Conservation (phyloP, 2,329 filamentous ascomycete genomes). For the Venturia aucupariae region DNA sequence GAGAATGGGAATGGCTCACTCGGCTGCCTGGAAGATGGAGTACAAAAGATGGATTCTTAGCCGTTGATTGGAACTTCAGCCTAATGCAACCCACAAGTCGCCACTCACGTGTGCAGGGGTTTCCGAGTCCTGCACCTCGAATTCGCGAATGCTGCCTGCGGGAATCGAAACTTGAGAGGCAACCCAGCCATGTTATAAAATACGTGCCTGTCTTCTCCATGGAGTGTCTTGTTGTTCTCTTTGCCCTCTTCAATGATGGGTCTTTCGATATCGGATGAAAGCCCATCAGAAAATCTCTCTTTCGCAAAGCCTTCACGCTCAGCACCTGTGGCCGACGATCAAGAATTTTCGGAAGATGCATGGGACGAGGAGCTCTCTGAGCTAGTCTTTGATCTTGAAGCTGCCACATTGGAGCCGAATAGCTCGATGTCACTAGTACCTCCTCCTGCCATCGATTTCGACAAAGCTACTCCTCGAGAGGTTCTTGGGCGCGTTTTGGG, state of each 20-base stretch:
- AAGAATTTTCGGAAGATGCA: neutral
- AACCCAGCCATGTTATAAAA: neutral
- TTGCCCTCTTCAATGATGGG: neutral
- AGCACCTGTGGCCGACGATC: neutral
- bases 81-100: neutral
- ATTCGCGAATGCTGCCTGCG: slow-evolving; percentile 4
- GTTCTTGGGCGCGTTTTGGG: neutral
- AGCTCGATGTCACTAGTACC: neutral
- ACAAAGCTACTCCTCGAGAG: slow-evolving; percentile 1
- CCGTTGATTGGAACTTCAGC: slow-evolving; percentile 1
- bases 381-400: slow-evolving; percentile 5
- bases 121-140: neutral
- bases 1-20: neutral
- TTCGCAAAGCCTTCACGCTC: neutral
- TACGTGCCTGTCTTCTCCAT: neutral
- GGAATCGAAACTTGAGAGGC: neutral
- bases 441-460: neutral
- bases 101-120: neutral
- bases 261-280: neutral
- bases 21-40: neutral
- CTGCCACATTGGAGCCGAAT: neutral
- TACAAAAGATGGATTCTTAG: neutral
- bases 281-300: neutral
- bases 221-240: neutral
- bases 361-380: slow-evolving; percentile 5